A percentile compares a stretch with the other conserved stretches of the same genome.
phyloP scores from a whole-genome alignment of 2,329 filamentous ascomycete species.

The Colletotrichum eremochloae region DNA sequence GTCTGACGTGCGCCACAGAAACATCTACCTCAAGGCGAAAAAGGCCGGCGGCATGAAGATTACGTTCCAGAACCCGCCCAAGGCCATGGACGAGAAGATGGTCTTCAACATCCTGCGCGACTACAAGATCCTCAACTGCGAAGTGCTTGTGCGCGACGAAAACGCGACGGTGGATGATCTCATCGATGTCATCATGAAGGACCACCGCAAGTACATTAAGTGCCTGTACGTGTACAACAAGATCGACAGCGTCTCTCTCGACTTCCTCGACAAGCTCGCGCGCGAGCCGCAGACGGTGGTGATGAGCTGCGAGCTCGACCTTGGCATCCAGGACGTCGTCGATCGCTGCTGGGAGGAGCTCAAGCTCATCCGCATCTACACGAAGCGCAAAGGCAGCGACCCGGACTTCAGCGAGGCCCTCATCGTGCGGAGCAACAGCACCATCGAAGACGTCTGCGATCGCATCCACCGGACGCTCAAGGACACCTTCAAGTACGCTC shows the following conservation, averaged over 20 bases:
- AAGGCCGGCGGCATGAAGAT: conserved; percentile 99
- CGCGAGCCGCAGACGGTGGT: conserved; percentile 94
- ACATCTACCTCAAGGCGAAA: conserved; percentile 97
- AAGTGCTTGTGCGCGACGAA: conserved; percentile 95
- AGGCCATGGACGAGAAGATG: conserved; percentile 96
- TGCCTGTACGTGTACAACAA: conserved; percentile 99
- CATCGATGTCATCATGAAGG: conserved; percentile 99
- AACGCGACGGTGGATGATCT: conserved; percentile 97
- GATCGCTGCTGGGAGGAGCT: conserved; percentile 96
- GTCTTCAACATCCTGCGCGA: conserved; percentile 96
- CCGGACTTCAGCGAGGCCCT: conserved; percentile 92
- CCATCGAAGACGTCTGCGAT: conserved; percentile 97
- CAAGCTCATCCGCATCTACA: conserved; percentile 91
- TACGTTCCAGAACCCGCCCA: conserved; percentile 90
- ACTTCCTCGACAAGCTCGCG: conserved; percentile 92
- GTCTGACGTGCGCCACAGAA: conserved; percentile 63
- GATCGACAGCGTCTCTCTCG: conserved; percentile 93
- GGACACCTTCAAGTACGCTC: conserved; percentile 98
- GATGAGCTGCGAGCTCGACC: conserved; percentile 96
- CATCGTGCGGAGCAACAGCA: conserved; percentile 89
- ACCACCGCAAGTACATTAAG: conserved; percentile 96
- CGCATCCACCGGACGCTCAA: conserved; percentile 93
- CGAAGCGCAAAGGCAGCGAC: conserved; percentile 93
- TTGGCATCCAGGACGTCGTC: conserved; percentile 93
- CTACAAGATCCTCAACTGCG: conserved; percentile 98